Conservation (phyloP, 805 yeast species). For the Starmera caribaea region DNA sequence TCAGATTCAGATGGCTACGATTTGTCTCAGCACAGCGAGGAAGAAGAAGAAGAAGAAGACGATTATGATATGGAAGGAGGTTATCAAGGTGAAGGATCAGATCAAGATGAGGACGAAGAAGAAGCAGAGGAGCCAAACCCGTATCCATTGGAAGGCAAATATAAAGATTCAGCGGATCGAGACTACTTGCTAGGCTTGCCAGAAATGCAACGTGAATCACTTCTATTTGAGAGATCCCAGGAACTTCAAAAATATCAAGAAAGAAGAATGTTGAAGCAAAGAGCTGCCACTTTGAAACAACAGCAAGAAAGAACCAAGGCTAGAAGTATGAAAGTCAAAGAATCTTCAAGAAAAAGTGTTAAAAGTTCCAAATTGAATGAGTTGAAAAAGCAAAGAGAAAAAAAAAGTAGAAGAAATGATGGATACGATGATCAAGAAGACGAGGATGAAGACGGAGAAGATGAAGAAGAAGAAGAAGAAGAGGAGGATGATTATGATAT, state of each 20-base stretch:
- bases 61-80: slow-evolving; percentile 34
- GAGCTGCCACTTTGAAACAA: slow-evolving; percentile 52
- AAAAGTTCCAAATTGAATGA: slow-evolving; percentile 53
- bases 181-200: slow-evolving; percentile 58
- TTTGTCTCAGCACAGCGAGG: slow-evolving; percentile 7
- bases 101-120: slow-evolving; percentile 27
- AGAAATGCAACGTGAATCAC: slow-evolving; percentile 86
- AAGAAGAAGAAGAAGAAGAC: slow-evolving; percentile 27
- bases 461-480: slow-evolving; percentile 26
- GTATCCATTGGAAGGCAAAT: slow-evolving; percentile 89
- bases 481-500: slow-evolving; percentile 29
- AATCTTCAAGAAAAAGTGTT: slow-evolving; percentile 23
- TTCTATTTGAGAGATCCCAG: slow-evolving; percentile 86
- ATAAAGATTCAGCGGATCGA: slow-evolving; percentile 73
- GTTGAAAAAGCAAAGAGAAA: slow-evolving; percentile 67
- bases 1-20: slow-evolving; percentile 22
- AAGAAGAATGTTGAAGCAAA: slow-evolving; percentile 70
- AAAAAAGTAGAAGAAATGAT: slow-evolving; percentile 36
- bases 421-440: slow-evolving; percentile 37
- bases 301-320: slow-evolving; percentile 27
- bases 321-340: slow-evolving; percentile 22
- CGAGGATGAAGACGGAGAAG: slow-evolving; percentile 32
- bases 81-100: slow-evolving; percentile 23
- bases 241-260: slow-evolving; percentile 85
- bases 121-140: slow-evolving; percentile 50